Percentiles rank a stretch among this genome's conserved stretches.
Conservation (phyloP, 345 rosid genomes). For the Salix dunnii region DNA sequence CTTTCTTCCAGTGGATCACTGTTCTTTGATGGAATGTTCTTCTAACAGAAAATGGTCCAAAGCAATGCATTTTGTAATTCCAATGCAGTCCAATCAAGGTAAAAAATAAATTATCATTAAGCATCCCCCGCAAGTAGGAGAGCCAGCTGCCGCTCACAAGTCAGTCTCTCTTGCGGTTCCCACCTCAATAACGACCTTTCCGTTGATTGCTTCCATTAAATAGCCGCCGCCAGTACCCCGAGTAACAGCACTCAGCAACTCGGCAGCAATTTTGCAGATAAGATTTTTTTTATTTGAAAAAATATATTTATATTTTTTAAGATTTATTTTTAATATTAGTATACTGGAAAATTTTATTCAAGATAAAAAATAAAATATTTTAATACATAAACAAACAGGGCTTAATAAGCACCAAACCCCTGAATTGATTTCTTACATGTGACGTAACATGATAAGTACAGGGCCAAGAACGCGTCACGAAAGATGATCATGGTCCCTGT, state of each 20-base stretch:
- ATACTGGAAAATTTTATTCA: too few species aligned
- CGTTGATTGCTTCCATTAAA: background rate
- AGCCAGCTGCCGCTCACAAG: background rate
- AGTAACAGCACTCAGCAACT: background rate
- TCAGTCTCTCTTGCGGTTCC: background rate
- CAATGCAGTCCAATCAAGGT: background rate
- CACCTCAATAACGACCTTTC: background rate
- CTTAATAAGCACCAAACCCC: background rate
- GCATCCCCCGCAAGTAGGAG: background rate
- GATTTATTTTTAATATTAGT: too few species aligned
- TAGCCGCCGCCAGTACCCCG: constrained; percentile 10
- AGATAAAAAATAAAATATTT: too few species aligned
- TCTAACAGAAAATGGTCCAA: background rate
- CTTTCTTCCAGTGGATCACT: too few species aligned
- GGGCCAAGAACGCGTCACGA: constrained; percentile 9
- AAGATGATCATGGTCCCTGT: constrained; percentile 6
- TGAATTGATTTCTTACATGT: too few species aligned
- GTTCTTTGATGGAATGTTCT: too few species aligned
- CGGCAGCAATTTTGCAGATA: constrained; percentile 9
- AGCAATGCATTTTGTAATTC: background rate
- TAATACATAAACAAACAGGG: too few species aligned
- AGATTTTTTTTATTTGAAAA: too few species aligned
- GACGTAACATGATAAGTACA: background rate
- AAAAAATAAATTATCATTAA: background rate
- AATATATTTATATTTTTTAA: too few species aligned